Base-by-base conservation (phyloP, 1,284 basidiomycete species). In the Ganoderma resinaceum region DNA sequence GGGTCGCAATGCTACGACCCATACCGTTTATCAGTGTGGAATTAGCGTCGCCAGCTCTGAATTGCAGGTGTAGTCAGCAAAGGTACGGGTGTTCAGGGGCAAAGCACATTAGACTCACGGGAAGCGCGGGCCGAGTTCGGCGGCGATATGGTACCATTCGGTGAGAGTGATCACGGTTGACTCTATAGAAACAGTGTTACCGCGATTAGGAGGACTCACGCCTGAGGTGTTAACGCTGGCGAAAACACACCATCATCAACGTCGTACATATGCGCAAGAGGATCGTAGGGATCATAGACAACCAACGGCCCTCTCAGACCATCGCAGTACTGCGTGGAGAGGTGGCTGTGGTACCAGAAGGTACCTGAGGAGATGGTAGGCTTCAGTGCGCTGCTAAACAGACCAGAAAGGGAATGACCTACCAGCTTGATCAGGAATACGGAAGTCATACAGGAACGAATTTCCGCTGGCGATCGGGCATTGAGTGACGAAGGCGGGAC, bases 21-120 rank as follows among this genome's bases (percentile, higher is more conserved):
- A 77, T 72, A 7, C 84, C 83, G 62, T 89, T 90, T 73, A 90
- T 85, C 3, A 89, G 74, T 1, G 84, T 86, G 0, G 83, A 18
- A 52, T 73, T 59, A 9, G 69, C 23, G 11, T 26, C 9, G 11
- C 59, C 63, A 6, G 29, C 14, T 2, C 62, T 63, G n/a, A 23
- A 20, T 16, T 16, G 20, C 33, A 38, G 14, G 20, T 42, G 11
- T 12, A 31, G 31, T 55, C 16, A 58, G 40, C 60, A 43, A 31
- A 3, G 49, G 16, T 1, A 59, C 20, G 37, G 37, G 18, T n/a
- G 11, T 14, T 53, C 12, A 20, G 61, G 33, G n/a, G 12, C 2
- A 58, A 60, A 55, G 60, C 65, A 29, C 0, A 4, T 11, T 26
- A 18, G 29, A 61, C 69, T 40, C 38, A 70, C 66, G 68, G 65